Base-by-base conservation (phyloP, 202 grass and related monocot genomes). In the Schoenoplectus tabernaemontani region DNA sequence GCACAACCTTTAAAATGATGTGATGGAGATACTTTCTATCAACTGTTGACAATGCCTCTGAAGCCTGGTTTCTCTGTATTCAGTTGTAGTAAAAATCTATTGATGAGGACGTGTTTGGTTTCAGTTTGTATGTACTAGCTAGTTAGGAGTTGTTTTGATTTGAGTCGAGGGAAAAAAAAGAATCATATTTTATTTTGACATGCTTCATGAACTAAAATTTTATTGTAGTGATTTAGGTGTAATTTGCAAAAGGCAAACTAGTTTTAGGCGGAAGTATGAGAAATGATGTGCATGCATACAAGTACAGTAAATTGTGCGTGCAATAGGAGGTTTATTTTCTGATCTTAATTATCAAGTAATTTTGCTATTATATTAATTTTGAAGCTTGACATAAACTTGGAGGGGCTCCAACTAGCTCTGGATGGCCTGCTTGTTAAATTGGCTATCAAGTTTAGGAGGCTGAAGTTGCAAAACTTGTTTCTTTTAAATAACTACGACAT, bases 401-500 rank as follows among this genome's bases (percentile, higher is more conserved):
- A 97, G 72, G 78, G 86, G 50, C 83, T 97, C 73, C 79, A 76
- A 53, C 78, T 91, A 86, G 89, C 86, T 81, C 64, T 93, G 60
- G 87, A 97, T 83, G 81, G 85, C 63, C 74, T 81, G 11, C 70
- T 75, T 75, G 70, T 75, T 54, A 80, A 44, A 64, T 65, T 80
- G 78, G 78, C 59, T 33, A 32, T 80, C 58, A 64, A 80, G 57
- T 92, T 92, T 87, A 70, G 61, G 42, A 88, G 62, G 68, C 73
- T 79, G 11, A 92, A 93, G 81, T 87, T 83, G 58, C 86, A 88
- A 20, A 85, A 90, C 81, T 85, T 97, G 56, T 97, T 97, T 82
- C 89, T 97, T 82, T 85, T 92, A 79, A 97, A 97, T 89, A 97
- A 97, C 82, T 92, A 92, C 87, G 94, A 93, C 81, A 92, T 97